A percentile compares a stretch with the other conserved stretches of the same genome.
phyloP scores from a whole-genome alignment of 345 rosid genomes.

The Euphorbia peplus region DNA sequence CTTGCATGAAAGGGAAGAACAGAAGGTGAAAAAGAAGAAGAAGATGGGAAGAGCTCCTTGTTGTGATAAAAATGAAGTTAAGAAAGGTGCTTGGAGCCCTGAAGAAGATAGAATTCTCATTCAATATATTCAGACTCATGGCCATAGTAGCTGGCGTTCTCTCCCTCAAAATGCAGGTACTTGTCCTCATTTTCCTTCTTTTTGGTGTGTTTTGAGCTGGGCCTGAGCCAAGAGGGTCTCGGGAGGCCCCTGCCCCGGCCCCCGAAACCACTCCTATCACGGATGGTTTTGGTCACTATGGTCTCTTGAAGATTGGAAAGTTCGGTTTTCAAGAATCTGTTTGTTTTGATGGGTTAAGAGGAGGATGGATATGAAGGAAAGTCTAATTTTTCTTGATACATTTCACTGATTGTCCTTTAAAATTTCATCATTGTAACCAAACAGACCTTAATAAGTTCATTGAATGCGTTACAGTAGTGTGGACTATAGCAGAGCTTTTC shows the following conservation, averaged over 20 bases:
- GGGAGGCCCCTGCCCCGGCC: too few species aligned
- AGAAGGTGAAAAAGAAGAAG: constrained; percentile 7
- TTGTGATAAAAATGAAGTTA: constrained; percentile 72
- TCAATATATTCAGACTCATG: constrained; percentile 70
- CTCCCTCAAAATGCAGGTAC: constrained; percentile 83
- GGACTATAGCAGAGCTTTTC: too few species aligned
- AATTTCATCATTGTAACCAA: too few species aligned
- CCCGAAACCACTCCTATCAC: too few species aligned
- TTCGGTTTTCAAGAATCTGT: too few species aligned
- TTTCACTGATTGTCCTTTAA: too few species aligned
- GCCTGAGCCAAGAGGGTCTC: background rate
- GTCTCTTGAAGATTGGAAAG: too few species aligned
- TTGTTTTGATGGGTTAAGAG: too few species aligned
- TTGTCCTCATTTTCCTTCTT: background rate
- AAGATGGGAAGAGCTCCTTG: constrained; percentile 82
- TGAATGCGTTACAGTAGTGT: background rate
- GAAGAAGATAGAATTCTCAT: constrained; percentile 75
- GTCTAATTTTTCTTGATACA: too few species aligned
- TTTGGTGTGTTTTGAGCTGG: background rate
- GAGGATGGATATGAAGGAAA: too few species aligned
- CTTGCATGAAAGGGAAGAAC: background rate
- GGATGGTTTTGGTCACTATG: too few species aligned
- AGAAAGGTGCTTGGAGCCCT: constrained; percentile 88
- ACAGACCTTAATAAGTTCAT: background rate
- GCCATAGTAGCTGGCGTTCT: constrained; percentile 84